These are phyloP conservation scores for Aspergillus sergii DNA, from an alignment of 2,329 filamentous ascomycete species.

Conservation along the genomic window DNA sequence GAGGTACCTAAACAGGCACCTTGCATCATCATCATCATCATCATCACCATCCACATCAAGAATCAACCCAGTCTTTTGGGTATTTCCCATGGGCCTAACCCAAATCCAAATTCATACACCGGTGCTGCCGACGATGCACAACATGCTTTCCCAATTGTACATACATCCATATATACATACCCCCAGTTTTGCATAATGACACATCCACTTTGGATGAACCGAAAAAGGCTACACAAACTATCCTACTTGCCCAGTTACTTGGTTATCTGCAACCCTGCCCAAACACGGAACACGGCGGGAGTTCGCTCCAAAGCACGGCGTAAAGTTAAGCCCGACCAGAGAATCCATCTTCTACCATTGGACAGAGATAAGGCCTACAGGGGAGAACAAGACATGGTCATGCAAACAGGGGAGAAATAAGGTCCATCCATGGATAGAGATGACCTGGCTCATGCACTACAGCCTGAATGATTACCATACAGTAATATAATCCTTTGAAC, in stretches of 20 bases:
- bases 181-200: background rate
- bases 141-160: background rate
- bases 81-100: background rate
- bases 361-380: slow-evolving; percentile 12
- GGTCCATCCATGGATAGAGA: background rate
- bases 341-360: slow-evolving; percentile 1
- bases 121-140: background rate
- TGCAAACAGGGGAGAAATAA: background rate
- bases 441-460: background rate
- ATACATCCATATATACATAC: background rate
- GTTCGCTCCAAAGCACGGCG: background rate
- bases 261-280: slow-evolving; percentile 10
- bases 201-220: background rate
- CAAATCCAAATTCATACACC: background rate
- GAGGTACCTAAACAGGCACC: background rate
- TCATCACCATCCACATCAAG: background rate
- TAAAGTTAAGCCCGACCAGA: background rate
- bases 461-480: background rate
- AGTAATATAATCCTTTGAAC: too few relatives aligned
- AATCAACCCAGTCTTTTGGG: background rate
- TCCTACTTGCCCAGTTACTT: background rate
- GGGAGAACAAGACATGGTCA: background rate
- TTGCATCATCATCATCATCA: background rate
- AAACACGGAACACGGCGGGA: slow-evolving; percentile 1
- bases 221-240: background rate